Conservation (phyloP, 352 stramenopile genomes). For the Pythium aristosporum region DNA sequence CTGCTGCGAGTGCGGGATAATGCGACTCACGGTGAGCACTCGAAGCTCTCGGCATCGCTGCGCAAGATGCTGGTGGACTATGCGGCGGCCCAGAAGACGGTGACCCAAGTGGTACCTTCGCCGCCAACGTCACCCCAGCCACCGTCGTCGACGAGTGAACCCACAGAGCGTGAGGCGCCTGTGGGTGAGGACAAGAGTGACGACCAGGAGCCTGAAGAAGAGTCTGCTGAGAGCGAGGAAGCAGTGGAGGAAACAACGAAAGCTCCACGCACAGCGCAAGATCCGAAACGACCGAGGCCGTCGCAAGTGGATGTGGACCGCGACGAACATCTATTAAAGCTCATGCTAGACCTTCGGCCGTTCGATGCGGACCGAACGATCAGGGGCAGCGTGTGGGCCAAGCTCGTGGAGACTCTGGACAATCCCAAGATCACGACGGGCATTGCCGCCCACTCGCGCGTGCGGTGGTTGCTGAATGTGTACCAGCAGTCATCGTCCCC, state of each 20-base stretch:
- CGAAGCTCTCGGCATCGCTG: background rate
- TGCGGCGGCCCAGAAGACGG: background rate
- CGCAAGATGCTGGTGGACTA: slow-evolving; percentile 1
- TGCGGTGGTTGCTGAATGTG: slow-evolving; percentile 3
- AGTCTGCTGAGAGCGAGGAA: background rate
- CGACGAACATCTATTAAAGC: background rate
- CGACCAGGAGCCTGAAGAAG: background rate
- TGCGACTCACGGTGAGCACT: background rate
- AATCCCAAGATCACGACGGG: slow-evolving; percentile 9
- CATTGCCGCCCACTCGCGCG: background rate
- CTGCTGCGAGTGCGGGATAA: background rate
- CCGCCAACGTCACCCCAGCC: too few relatives aligned
- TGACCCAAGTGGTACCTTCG: background rate
- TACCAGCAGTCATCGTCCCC: background rate
- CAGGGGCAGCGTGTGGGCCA: background rate
- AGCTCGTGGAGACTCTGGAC: background rate
- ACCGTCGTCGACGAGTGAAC: background rate
- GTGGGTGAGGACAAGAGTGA: background rate
- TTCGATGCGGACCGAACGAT: slow-evolving; percentile 1
- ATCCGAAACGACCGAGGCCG: background rate
- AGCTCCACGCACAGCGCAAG: background rate
- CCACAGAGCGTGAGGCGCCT: background rate
- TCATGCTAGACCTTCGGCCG: background rate
- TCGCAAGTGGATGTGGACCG: background rate
- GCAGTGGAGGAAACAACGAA: background rate